A percentile compares a stretch with the other conserved stretches of the same genome.
phyloP scores from a whole-genome alignment of 345 rosid genomes.

The Turritis glabra region DNA sequence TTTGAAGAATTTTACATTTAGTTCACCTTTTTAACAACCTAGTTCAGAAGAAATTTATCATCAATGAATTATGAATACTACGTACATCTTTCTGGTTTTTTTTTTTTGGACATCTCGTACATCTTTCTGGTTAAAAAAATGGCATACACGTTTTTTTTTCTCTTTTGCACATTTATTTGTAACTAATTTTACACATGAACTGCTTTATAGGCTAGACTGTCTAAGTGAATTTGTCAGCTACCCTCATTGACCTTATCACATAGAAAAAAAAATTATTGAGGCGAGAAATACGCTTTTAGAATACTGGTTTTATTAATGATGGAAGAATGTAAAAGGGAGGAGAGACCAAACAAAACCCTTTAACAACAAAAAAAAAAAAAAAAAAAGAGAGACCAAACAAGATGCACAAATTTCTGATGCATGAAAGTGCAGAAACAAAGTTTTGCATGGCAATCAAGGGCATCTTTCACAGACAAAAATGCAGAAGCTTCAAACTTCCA shows the following conservation, averaged over 20 bases:
- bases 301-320: not conserved
- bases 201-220: not conserved
- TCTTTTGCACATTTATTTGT: not conserved
- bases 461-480: not conserved
- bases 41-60: too few species aligned
- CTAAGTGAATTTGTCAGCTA: not conserved
- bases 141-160: not conserved
- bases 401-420: not conserved
- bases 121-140: not conserved
- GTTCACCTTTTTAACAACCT: not conserved
- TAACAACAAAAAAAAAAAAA: too few species aligned
- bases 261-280: not conserved
- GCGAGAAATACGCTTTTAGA: not conserved
- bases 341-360: not conserved
- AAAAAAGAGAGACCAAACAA: not conserved
- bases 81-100: not conserved
- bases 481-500: constrained; percentile 10
- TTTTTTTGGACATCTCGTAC: too few species aligned
- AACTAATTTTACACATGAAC: not conserved
- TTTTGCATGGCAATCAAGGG: not conserved
- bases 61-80: too few species aligned
- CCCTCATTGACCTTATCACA: not conserved
- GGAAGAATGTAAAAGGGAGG: not conserved
- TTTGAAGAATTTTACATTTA: not conserved
- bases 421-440: not conserved